Evolutionary conservation across 2,329 filamentous ascomycete species (phyloP).

Genomic region (Hirsutella rhossiliensis): DNA sequence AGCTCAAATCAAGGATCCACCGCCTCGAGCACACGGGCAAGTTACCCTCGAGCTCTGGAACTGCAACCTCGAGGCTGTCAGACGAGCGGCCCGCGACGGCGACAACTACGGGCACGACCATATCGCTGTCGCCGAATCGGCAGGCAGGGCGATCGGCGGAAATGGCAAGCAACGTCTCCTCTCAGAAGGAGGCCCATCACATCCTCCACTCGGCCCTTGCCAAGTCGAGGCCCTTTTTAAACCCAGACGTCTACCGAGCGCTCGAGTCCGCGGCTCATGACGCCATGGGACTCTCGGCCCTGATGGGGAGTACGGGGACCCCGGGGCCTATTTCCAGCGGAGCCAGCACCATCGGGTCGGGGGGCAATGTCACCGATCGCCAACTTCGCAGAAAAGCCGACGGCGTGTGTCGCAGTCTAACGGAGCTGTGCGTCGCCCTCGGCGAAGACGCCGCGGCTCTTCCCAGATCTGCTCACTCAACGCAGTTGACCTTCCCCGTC

Average conservation of each 20-base stretch:
- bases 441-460: conserved; percentile 39
- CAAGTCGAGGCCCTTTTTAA: conserved; percentile 63
- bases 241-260: conserved; percentile 60
- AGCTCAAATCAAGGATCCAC: conserved; percentile 85
- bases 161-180: conserved; percentile 26
- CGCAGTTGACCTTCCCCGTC: conserved; percentile 2
- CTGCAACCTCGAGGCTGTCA: conserved; percentile 60
- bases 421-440: conserved; percentile 80
- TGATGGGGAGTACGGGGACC: conserved; percentile 64
- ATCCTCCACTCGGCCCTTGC: conserved; percentile 68
- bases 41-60: conserved; percentile 68
- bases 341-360: conserved; percentile 47
- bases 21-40: conserved; percentile 85
- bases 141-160: conserved; percentile 14
- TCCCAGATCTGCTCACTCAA: conserved; percentile 3
- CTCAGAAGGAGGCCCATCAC: conserved; percentile 54
- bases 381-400: conserved; percentile 85
- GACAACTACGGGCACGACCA: conserved; percentile 79
- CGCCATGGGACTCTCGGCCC: conserved; percentile 63
- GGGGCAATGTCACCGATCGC: conserved; percentile 55
- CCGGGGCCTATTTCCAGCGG: conserved; percentile 56
- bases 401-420: conserved; percentile 82
- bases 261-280: conserved; percentile 75
- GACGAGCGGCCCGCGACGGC: conserved; percentile 82
- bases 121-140: conserved; percentile 81